Base-by-base conservation (phyloP, 371 early-diverging fungal species). In the Nematocida sp. region DNA sequence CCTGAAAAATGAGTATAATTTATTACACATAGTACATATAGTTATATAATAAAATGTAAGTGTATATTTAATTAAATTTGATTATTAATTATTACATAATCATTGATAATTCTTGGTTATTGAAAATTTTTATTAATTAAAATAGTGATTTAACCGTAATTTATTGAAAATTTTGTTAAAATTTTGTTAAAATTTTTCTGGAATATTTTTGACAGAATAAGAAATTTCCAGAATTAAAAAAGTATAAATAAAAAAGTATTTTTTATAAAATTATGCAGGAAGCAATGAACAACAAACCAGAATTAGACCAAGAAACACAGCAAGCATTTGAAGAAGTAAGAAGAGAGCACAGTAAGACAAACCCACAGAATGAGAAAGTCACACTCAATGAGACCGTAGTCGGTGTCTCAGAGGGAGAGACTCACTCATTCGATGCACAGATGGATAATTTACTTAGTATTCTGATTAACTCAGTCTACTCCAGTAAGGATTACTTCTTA, bases 401-500 rank as follows among this genome's bases (percentile, higher is more conserved):
- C 18, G 13, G 56, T 25, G 7, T 47, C 55, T 15, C 54, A 7
- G 80, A 82, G 44, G 64, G 72, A 66, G 87, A 87, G 72, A 67
- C 55, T 5, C 90, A 91, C 76, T 89, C 90, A 75, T 93, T 92
- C 86, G 91, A 92, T 81, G 92, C 93, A 4, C 93, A 93, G 82
- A 92, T 93, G 6, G 91, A 92, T 64, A 90, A 91, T 83, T 88
- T 94, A 86, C 93, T 94, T 93, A 90, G 90, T 84, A 92, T 93
- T 85, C 93, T 94, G 89, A 93, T 92, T 87, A 92, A 92, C 89
- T 89, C 91, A 64, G 90, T 94, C 81, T 93, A 93, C 90, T 90
- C 91, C 71, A 92, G 92, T 90, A 94, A 94, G 89, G 94, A 94
- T 84, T 91, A 93, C 83, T 95, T 94, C 89, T 87, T 95, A 61